Conservation (phyloP, 2,329 filamentous ascomycete species). For the Paecilomyces dactylethromorphus region DNA sequence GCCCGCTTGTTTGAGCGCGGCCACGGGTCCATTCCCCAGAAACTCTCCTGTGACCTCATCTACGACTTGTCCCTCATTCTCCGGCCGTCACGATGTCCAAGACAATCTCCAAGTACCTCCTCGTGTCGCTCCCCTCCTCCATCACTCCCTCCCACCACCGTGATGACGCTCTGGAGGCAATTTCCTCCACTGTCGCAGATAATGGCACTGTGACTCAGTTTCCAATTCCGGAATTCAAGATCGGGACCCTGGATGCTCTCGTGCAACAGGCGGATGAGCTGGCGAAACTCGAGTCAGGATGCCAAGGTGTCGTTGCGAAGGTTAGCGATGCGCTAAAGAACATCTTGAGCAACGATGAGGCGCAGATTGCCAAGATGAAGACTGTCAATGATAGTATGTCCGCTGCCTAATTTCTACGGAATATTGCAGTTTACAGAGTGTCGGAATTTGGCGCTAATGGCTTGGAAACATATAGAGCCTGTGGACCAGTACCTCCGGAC, state of each 20-base stretch:
- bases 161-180: constrained; percentile 71
- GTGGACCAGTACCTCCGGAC: constrained; percentile 84
- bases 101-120: constrained; percentile 60
- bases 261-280: constrained; percentile 96
- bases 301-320: constrained; percentile 77
- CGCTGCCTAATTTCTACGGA: background rate
- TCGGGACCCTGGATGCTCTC: constrained; percentile 88
- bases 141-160: constrained; percentile 74
- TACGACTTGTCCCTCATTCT: background rate
- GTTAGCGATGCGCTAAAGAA: constrained; percentile 78
- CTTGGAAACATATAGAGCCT: constrained; percentile 63
- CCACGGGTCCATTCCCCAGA: constrained; percentile 8
- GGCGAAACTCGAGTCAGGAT: constrained; percentile 74
- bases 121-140: constrained; percentile 83
- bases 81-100: constrained; percentile 32
- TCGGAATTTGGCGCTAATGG: background rate
- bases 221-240: constrained; percentile 89
- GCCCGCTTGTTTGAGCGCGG: constrained; percentile 19
- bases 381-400: constrained; percentile 80
- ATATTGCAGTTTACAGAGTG: constrained; percentile 1
- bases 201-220: constrained; percentile 72
- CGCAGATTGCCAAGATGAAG: constrained; percentile 78
- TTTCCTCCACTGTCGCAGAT: constrained; percentile 68
- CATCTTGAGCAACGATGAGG: constrained; percentile 77
- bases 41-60: background rate